A percentile compares a stretch with the other conserved stretches of the same genome.
Evolutionary conservation across 305 asterid genomes (phyloP).

Genomic region (Fraxinus velutina): DNA sequence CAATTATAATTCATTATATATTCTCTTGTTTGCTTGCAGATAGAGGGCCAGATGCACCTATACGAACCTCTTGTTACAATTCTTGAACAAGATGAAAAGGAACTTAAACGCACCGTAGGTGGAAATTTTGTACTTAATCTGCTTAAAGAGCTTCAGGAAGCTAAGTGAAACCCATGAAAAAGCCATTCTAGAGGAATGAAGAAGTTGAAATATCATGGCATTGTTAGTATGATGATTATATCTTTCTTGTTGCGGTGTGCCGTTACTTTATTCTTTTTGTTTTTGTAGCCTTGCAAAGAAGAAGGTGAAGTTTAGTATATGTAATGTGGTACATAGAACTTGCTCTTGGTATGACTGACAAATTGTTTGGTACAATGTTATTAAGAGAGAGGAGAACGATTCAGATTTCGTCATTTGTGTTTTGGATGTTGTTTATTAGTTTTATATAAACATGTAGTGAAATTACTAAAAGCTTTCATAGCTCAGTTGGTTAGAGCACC

Average conservation of each 20-base stretch:
- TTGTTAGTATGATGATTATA: neutral
- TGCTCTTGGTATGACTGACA: neutral
- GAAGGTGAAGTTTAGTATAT: neutral
- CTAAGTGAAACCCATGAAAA: neutral
- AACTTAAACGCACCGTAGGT: neutral
- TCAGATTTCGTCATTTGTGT: no score
- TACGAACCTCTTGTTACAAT: neutral
- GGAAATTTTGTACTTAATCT: constrained; percentile 19
- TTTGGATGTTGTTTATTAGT: neutral
- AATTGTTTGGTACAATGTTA: neutral
- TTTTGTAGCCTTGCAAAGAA: neutral
- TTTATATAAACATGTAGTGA: neutral
- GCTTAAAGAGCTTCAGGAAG: neutral
- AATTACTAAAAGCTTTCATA: constrained; percentile 33
- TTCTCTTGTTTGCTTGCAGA: constrained; percentile 7
- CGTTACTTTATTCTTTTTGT: neutral
- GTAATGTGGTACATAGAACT: neutral
- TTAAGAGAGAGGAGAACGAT: no score
- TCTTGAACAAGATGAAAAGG: constrained; percentile 10
- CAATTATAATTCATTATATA: neutral
- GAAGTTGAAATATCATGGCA: neutral
- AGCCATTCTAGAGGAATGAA: neutral
- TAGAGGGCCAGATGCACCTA: neutral
- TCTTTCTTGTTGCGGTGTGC: neutral
- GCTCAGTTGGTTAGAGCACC: constrained; percentile 67